Conservation (phyloP, 2,329 filamentous ascomycete genomes). For the Stachybotrys elegans region DNA sequence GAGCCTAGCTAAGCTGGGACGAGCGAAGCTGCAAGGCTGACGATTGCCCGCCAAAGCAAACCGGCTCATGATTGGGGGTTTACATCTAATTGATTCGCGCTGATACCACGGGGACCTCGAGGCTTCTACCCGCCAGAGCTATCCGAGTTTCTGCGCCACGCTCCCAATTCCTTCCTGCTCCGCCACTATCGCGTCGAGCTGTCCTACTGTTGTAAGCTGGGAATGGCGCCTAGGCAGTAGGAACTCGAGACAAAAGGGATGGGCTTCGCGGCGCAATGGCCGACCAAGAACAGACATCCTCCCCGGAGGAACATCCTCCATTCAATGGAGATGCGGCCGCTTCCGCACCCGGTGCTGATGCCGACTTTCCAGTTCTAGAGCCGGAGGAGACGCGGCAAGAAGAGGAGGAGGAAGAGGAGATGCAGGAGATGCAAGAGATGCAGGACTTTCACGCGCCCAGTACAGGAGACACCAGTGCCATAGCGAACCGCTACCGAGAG, state of each 20-base stretch:
- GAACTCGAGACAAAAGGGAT: conserved; percentile 27
- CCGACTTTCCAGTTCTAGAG: conserved; percentile 9
- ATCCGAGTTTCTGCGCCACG: too few relatives aligned
- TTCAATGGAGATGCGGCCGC: conserved; percentile 38
- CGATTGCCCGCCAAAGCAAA: too few relatives aligned
- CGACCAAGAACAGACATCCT: conserved; percentile 41
- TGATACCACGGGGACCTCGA: too few relatives aligned
- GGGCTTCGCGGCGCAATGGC: conserved; percentile 40
- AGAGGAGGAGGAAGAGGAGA: conserved; percentile 7
- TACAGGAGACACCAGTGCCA: conserved; percentile 15
- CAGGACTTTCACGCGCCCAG: conserved; percentile 13
- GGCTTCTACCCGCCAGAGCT: too few relatives aligned
- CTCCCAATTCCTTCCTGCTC: too few relatives aligned
- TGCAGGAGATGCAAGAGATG: conserved; percentile 15
- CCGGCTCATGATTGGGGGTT: too few relatives aligned
- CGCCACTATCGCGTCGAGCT: too few relatives aligned
- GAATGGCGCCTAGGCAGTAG: conserved; percentile 21
- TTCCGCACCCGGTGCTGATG: conserved; percentile 7
- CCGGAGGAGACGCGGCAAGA: too few relatives aligned
- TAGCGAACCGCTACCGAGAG: conserved; percentile 39
- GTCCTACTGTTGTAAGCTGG: too few relatives aligned
- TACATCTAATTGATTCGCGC: too few relatives aligned
- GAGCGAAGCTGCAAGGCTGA: too few relatives aligned
- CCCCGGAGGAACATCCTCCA: conserved; percentile 30
- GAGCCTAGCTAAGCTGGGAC: too few relatives aligned